Percentiles rank a stretch among this genome's conserved stretches.
Conservation (phyloP, 2,329 filamentous ascomycete species). For the Periconia macrospinosa region DNA sequence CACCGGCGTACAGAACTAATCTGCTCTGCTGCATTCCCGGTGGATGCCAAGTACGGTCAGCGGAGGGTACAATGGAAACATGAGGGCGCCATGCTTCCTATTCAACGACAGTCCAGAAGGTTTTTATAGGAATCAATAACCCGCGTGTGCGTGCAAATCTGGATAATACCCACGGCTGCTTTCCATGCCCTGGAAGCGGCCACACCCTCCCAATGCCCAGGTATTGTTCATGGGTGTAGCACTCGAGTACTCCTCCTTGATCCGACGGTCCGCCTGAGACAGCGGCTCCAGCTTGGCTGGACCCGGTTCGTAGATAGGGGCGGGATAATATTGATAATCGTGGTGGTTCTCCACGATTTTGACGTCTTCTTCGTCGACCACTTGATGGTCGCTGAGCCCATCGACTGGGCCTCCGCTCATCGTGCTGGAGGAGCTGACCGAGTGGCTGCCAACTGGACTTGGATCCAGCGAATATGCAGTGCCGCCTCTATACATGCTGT, state of each 20-base stretch:
- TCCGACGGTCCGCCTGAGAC: conserved; percentile 39
- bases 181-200: conserved; percentile 51
- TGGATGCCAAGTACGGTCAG: no score
- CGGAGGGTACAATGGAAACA: no score
- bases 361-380: conserved; percentile 39
- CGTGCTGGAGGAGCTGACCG: conserved; percentile 49
- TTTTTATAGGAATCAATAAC: conserved; percentile 22
- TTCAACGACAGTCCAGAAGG: no score
- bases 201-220: conserved; percentile 47
- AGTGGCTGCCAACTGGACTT: conserved; percentile 45
- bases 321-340: conserved; percentile 52
- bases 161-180: conserved; percentile 52
- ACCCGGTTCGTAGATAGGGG: conserved; percentile 47
- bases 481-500: conserved; percentile 34
- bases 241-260: conserved; percentile 49
- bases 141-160: conserved; percentile 42
- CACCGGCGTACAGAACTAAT: no score
- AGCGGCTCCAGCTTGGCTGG: conserved; percentile 35
- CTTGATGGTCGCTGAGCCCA: conserved; percentile 44
- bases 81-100: no score
- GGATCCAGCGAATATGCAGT: conserved; percentile 41
- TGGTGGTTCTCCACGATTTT: conserved; percentile 47
- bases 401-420: conserved; percentile 45
- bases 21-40: no score
- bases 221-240: conserved; percentile 26